A percentile compares a stretch with the other conserved stretches of the same genome.
phyloP scores from a whole-genome alignment of 2,329 filamentous ascomycete species.

The Eutypella sp. region DNA sequence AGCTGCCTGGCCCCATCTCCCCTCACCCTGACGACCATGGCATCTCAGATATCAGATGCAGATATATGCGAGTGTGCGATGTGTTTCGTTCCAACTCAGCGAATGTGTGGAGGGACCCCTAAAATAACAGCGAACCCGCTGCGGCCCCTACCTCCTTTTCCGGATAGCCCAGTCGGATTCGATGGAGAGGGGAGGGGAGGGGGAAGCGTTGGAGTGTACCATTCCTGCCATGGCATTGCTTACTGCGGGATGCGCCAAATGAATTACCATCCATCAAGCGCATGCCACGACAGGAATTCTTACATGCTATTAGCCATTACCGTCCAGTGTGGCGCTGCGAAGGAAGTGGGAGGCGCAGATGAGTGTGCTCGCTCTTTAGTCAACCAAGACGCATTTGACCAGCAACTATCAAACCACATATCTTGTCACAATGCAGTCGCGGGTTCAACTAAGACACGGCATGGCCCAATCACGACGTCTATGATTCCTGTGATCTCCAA shows the following conservation, averaged over 20 bases:
- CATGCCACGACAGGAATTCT: background rate
- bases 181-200: too few species aligned
- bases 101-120: background rate
- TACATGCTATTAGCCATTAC: background rate
- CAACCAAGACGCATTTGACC: too few species aligned
- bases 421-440: too few species aligned
- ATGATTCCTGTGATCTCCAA: too few species aligned
- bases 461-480: too few species aligned
- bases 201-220: too few species aligned
- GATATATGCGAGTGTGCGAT: background rate
- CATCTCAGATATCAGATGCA: background rate
- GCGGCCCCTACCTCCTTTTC: background rate
- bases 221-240: background rate
- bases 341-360: too few species aligned
- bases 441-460: too few species aligned
- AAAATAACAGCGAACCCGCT: background rate
- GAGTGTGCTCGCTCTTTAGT: too few species aligned
- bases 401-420: too few species aligned
- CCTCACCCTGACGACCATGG: background rate
- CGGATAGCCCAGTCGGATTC: background rate
- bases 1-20: background rate
- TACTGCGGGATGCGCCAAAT: background rate
- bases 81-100: conserved; percentile 1
- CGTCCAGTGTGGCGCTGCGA: background rate
- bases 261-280: background rate